Conservation (phyloP, 768 basidiomycete species). For the Heimioporus sp. region DNA sequence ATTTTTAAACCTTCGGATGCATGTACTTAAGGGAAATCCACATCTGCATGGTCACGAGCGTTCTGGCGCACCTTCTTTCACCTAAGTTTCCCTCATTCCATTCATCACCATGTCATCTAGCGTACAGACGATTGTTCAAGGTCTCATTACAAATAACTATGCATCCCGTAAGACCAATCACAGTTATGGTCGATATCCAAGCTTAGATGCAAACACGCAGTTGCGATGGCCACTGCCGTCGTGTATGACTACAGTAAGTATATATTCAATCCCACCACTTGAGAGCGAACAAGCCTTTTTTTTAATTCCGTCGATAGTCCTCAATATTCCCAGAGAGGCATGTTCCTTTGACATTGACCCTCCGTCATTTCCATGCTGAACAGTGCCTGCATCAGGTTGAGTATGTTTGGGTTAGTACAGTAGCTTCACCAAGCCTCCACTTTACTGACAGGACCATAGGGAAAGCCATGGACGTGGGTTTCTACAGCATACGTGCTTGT, state of each 20-base stretch:
- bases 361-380: background rate
- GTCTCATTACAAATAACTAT: background rate
- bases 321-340: background rate
- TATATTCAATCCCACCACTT: background rate
- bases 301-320: background rate
- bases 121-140: background rate
- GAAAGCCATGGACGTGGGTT: constrained; percentile 2
- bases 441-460: background rate
- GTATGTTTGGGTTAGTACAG: constrained; percentile 10
- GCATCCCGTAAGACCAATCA: background rate
- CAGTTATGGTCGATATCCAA: background rate
- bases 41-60: too few relatives aligned
- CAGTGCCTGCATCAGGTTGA: constrained; percentile 4
- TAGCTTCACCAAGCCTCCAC: background rate
- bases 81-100: too few relatives aligned
- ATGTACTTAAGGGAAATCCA: too few relatives aligned
- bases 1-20: too few relatives aligned
- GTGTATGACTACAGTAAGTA: background rate
- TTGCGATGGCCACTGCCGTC: background rate
- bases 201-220: background rate
- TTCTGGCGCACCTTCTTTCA: too few relatives aligned
- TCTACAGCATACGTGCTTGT: background rate
- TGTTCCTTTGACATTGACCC: background rate
- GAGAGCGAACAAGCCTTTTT: background rate
- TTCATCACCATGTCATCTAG: background rate